Conservation (phyloP, 2,329 filamentous ascomycete species). For the Tothia fuscella region DNA sequence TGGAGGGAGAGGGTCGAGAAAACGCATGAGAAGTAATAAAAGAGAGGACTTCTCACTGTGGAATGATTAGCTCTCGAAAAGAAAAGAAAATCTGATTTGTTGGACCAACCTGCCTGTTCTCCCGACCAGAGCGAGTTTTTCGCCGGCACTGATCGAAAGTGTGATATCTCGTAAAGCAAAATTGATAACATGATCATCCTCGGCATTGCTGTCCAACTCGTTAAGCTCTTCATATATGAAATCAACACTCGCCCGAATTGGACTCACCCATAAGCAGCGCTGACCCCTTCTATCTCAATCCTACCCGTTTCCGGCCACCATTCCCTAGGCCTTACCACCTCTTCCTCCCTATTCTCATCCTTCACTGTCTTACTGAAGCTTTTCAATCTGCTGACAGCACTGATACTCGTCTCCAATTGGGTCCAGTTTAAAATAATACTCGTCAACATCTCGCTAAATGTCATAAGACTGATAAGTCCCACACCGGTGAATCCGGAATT, state of each 20-base stretch:
- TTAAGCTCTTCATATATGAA: neutral
- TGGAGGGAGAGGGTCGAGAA: constrained; percentile 28
- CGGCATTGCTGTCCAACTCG: neutral
- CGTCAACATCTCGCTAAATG: neutral
- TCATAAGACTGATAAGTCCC: neutral
- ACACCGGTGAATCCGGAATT: neutral
- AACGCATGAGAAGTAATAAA: constrained; percentile 28
- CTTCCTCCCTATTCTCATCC: neutral
- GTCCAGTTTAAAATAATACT: neutral
- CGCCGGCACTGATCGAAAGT: constrained; percentile 19
- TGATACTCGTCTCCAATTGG: neutral
- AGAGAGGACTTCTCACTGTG: constrained; percentile 28
- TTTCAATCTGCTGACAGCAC: neutral
- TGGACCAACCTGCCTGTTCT: constrained; percentile 19
- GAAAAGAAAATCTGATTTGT: neutral
- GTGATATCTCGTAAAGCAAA: constrained; percentile 18
- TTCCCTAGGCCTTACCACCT: neutral
- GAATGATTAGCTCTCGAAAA: neutral
- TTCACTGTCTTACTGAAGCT: neutral
- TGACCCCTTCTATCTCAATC: neutral
- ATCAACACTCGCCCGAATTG: neutral
- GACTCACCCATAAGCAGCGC: neutral
- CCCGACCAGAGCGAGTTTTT: constrained; percentile 25
- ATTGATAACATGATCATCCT: neutral
- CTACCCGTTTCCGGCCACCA: neutral